These are phyloP conservation scores for Calonectria montana DNA, from an alignment of 2,329 filamentous ascomycete genomes.

Conservation along the genomic window DNA sequence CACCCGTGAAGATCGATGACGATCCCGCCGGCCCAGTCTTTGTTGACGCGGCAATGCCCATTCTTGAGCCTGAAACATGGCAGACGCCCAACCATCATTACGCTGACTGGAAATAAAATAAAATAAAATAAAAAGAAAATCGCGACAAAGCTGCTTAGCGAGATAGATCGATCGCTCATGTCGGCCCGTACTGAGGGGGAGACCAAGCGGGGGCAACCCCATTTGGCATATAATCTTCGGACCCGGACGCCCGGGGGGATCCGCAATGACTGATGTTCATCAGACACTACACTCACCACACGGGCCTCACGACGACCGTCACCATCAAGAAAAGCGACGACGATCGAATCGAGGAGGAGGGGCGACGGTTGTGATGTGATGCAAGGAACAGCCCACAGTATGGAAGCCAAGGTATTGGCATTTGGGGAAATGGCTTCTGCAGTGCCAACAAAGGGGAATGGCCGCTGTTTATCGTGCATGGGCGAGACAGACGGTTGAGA, in stretches of 20 bases:
- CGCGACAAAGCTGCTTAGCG: not conserved
- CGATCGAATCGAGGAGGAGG: not conserved
- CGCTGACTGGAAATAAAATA: not conserved
- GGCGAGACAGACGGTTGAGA: not conserved
- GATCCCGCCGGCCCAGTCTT: not conserved
- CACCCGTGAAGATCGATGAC: not conserved
- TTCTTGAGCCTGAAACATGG: conserved; percentile 14
- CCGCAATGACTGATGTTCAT: not conserved
- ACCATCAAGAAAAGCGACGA: not conserved
- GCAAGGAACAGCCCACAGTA: not conserved
- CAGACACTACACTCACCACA: not conserved
- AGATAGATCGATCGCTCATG: conserved; percentile 5
- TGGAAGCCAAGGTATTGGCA: not conserved
- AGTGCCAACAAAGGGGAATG: not conserved
- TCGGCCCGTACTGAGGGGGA: not conserved
- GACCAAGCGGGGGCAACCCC: not conserved
- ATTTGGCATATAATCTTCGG: not conserved
- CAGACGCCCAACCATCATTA: not conserved
- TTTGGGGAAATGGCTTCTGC: not conserved
- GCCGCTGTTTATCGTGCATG: not conserved
- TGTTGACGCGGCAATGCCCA: conserved; percentile 19
- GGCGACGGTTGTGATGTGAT: not conserved
- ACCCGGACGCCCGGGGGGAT: not conserved
- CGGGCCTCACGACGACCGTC: not conserved
- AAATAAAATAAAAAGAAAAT: not conserved